Base-by-base conservation (phyloP, 805 yeast genomes). In the Wickerhamiella sergipiensis region DNA sequence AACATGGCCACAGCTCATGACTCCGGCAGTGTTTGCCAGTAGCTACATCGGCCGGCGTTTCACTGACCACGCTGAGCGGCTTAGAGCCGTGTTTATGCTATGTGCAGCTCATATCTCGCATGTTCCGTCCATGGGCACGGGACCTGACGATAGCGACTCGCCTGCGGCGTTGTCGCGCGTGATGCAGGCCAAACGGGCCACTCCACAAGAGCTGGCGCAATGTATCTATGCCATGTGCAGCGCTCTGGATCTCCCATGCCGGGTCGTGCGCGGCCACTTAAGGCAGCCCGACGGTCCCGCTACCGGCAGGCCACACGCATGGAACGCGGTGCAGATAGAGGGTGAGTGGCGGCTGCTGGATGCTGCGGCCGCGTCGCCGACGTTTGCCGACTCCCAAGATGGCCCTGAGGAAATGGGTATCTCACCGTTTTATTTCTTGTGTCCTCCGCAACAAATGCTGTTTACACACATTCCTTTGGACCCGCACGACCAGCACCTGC, bases 401-500 rank as follows among this genome's bases (percentile, higher is more conserved):
- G 53, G 67, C 63, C 49, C 67, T 62, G 23, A 55, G 59, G 23
- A 60, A 61, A 7, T 6, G 33, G 33, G 15, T 6, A 47, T 71
- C 24, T 50, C 78, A 52, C 76, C 78, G 47, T 82, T 79, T 61
- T 92, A 85, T 65, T 90, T 89, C 66, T 66, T 92, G 53, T 71
- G 84, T 2, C 78, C 81, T 57, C 98, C 98, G 0, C 67, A 80
- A 50, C 77, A 80, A 51, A 62, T 87, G 43, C 77, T 92, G 15
- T 83, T 82, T 55, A 84, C 97, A 0, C 98, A 92, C 65, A 79
- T 87, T 46, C 97, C 98, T 13, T 73, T 79, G 17, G 79, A 79
- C 52, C 78, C 78, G 43, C 82, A 78, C 53, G 82, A 85, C 56
- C 98, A 92, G 65, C 95, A 85, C 67, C 77, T 90, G 19, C 74